Percentiles rank a stretch among this genome's conserved stretches.
phyloP scores from a whole-genome alignment of 1,139 yeast species.

The Saccharomyces hybrid region DNA sequence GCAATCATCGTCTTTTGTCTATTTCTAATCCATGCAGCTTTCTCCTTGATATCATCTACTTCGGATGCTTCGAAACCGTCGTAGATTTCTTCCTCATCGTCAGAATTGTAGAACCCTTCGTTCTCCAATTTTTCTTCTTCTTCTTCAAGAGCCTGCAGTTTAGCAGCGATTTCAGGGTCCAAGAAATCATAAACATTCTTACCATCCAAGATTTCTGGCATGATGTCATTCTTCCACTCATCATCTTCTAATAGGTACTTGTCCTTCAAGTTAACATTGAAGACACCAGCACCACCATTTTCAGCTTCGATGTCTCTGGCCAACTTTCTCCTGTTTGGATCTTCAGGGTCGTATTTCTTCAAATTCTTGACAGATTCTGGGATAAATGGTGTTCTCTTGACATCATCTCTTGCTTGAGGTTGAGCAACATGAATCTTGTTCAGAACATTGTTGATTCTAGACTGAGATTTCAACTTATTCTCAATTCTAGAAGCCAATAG shows the following conservation, averaged over 20 bases:
- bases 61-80: conserved; percentile 65
- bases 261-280: conserved; percentile 85
- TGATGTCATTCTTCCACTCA: conserved; percentile 93
- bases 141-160: conserved; percentile 89
- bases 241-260: conserved; percentile 88
- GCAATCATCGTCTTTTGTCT: conserved; percentile 89
- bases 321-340: conserved; percentile 74
- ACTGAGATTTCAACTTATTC: conserved; percentile 89
- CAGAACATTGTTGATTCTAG: conserved; percentile 80
- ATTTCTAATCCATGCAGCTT: conserved; percentile 93
- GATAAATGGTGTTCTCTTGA: conserved; percentile 68
- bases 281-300: conserved; percentile 99
- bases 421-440: conserved; percentile 92
- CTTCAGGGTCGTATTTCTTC: conserved; percentile 66
- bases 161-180: conserved; percentile 91
- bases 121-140: conserved; percentile 91
- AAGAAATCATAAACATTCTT: conserved; percentile 94
- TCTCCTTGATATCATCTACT: conserved; percentile 64
- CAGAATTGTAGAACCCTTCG: conserved; percentile 94
- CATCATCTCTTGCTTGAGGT: conserved; percentile 84
- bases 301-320: conserved; percentile 88
- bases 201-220: conserved; percentile 96
- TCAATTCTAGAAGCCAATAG: conserved; percentile 92
- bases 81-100: conserved; percentile 74
- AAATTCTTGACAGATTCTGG: conserved; percentile 62